phyloP scores from a whole-genome alignment of 257 asterid genomes.

The Solanum lycopersicoides region DNA sequence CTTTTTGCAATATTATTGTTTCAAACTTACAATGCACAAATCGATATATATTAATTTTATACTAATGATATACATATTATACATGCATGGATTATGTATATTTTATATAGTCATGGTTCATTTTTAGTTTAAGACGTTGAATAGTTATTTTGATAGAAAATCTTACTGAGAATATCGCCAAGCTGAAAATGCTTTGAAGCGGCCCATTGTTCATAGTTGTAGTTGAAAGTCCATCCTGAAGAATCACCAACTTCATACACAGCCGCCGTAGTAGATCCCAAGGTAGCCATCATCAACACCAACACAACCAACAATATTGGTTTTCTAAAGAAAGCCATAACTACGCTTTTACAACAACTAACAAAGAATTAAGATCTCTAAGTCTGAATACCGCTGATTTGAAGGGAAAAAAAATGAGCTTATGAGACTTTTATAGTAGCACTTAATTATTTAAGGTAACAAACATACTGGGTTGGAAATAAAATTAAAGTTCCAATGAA shows the following conservation, averaged over 20 bases:
- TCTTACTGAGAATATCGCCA: background rate
- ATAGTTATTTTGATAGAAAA: background rate
- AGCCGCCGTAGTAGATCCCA: background rate
- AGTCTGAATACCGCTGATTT: fast-evolving
- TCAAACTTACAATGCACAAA: background rate
- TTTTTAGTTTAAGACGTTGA: background rate
- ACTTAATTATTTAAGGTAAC: background rate
- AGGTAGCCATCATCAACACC: background rate
- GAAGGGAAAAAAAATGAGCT: too few relatives aligned
- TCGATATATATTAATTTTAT: background rate
- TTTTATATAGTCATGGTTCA: too few relatives aligned
- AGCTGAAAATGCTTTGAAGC: background rate
- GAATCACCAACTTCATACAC: background rate
- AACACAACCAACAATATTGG: background rate
- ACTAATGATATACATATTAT: too few relatives aligned
- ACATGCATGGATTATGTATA: background rate
- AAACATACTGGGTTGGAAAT: background rate
- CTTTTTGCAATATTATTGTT: background rate
- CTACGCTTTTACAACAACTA: background rate
- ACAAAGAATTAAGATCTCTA: background rate
- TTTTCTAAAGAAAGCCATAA: background rate
- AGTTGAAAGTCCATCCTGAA: background rate
- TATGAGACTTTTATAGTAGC: background rate
- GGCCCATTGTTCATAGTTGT: background rate
- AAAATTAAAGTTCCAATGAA: background rate